Conservation (phyloP, 2,329 filamentous ascomycete species). For the Microascus cirrosus region DNA sequence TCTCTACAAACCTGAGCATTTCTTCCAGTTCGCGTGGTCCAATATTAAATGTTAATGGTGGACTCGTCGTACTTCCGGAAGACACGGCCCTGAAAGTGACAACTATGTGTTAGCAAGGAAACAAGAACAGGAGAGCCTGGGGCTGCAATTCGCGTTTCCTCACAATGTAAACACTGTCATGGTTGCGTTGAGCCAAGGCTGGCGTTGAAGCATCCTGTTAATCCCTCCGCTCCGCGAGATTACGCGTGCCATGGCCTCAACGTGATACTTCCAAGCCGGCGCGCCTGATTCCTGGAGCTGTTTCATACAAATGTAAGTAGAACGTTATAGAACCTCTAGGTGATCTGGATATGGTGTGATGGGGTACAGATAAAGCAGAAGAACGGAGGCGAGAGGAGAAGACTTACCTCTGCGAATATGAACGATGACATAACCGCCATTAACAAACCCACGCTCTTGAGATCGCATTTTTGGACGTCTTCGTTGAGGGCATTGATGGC, state of each 20-base stretch:
- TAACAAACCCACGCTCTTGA: not conserved
- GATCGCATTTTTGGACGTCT: not conserved
- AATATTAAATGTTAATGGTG: too few species aligned
- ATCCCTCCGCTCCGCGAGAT: not conserved
- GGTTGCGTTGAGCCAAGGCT: not conserved
- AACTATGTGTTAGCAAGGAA: not conserved
- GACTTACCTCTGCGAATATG: not conserved
- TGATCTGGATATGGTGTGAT: not conserved
- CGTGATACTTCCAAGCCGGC: not conserved
- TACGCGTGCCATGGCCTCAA: not conserved
- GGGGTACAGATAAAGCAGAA: not conserved
- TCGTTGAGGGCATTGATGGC: not conserved
- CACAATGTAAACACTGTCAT: not conserved
- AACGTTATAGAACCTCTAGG: too few species aligned
- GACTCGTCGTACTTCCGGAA: not conserved
- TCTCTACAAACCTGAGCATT: not conserved
- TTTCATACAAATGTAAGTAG: not conserved
- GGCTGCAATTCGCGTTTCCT: not conserved
- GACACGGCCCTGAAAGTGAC: not conserved
- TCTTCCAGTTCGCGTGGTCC: not conserved
- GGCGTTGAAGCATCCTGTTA: not conserved
- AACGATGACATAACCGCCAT: not conserved
- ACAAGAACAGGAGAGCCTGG: not conserved
- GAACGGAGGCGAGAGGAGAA: not conserved
- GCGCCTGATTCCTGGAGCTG: not conserved